Evolutionary conservation across 495 filamentous ascomycete species (phyloP).

Genomic region (Lentithecium fluviatile): DNA sequence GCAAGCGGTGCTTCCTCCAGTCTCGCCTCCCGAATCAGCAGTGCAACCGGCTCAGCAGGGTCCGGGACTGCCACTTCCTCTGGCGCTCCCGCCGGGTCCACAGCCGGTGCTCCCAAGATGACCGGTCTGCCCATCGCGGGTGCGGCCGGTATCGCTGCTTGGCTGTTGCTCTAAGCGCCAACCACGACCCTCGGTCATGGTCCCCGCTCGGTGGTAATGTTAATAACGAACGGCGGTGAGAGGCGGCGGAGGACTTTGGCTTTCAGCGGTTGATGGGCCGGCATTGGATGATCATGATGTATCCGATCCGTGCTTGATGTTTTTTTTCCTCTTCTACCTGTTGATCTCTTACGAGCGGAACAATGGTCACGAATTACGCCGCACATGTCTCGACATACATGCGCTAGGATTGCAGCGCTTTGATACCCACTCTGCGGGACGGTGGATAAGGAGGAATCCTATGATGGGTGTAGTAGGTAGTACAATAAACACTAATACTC

Average conservation of each 20-base stretch:
- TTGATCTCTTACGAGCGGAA: neutral
- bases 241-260: neutral
- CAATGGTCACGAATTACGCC: conserved; percentile 12
- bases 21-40: neutral
- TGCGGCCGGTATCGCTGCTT: conserved; percentile 38
- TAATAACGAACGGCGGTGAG: conserved; percentile 10
- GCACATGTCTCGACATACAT: conserved; percentile 12
- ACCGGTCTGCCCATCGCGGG: conserved; percentile 35
- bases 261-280: neutral
- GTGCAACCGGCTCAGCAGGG: neutral
- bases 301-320: neutral
- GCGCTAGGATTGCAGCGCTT: conserved; percentile 22
- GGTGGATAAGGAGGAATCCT: neutral
- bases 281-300: neutral
- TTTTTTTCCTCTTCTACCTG: conserved; percentile 8
- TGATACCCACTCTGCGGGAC: conserved; percentile 30
- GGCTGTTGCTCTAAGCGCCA: conserved; percentile 35
- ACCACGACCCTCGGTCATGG: neutral
- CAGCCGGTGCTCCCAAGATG: conserved; percentile 32
- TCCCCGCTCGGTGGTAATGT: conserved; percentile 14
- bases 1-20: conserved; percentile 19
- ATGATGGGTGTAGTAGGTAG: neutral
- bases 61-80: too few relatives aligned
- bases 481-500: neutral
- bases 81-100: neutral